Evolutionary conservation across 2,329 filamentous ascomycete genomes (phyloP).

Genomic region (Fusarium mexicanum): DNA sequence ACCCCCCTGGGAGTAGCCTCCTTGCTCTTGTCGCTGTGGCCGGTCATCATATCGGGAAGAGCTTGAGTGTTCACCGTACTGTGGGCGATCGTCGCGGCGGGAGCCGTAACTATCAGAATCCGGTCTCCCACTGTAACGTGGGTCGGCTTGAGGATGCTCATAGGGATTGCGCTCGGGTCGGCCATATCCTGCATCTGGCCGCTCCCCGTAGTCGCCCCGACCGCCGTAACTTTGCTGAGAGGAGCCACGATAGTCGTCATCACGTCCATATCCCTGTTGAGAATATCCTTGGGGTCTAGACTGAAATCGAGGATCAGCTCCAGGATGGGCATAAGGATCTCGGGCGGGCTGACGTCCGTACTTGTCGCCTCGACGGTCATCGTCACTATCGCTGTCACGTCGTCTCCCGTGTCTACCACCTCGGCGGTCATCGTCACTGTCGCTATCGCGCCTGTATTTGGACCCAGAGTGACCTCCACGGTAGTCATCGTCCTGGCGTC

Average conservation of each 20-base stretch:
- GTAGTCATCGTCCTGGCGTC: slow-evolving; percentile 13
- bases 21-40: slow-evolving; percentile 5
- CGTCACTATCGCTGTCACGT: not conserved
- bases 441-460: not conserved
- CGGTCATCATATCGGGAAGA: slow-evolving; percentile 9
- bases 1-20: not conserved
- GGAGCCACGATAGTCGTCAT: slow-evolving; percentile 2
- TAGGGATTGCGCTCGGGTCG: not conserved
- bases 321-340: slow-evolving; percentile 23
- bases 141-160: slow-evolving; percentile 17
- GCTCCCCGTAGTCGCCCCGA: not conserved
- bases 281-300: slow-evolving; percentile 15
- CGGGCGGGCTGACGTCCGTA: not conserved
- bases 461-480: not conserved
- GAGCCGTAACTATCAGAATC: slow-evolving; percentile 6
- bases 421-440: not conserved
- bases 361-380: not conserved
- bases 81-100: slow-evolving; percentile 9
- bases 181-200: not conserved
- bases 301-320: slow-evolving; percentile 25
- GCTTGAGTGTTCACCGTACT: slow-evolving; percentile 1
- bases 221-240: slow-evolving; percentile 12
- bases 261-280: slow-evolving; percentile 5
- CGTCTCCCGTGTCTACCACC: not conserved
- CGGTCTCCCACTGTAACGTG: slow-evolving; percentile 7